Evolutionary conservation across 2,329 filamentous ascomycete genomes (phyloP), one percentile per base, ranked within the genome.

Genomic region (Zarea fungicola): DNA sequence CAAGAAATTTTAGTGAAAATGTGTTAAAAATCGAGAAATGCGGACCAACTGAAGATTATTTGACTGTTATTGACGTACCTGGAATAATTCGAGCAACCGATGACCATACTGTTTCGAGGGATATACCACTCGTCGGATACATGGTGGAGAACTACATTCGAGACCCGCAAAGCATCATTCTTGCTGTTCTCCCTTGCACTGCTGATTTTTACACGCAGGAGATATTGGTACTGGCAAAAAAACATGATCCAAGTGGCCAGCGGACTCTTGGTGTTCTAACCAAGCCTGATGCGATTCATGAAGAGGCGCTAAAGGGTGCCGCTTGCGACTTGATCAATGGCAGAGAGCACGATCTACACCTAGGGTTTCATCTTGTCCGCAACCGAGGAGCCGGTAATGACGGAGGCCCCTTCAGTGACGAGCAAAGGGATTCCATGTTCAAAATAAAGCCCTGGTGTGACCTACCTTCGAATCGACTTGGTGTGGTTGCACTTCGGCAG

Each of bases 11-110:
- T 41, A 76, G 71, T 25, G 63, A 73, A 5, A 72, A 78, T 32
- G 53, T 69, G 0, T 57, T 69, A n/a, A 60, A 61, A 0, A 61
- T 69, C 0, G 66, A 69, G 46, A 73, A 76, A 25, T 62, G 61
- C 1, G 73, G 76, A 0, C 76, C 75, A 0, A 42, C 67, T 0
- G 71, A 65, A 55, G 58, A 71, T 3, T 70, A 77, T 13, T 63
- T 79, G 6, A 80, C 75, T 0, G 64, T 80, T 6, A 78, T 78
- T 6, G 76, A 80, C 16, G 73, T 80, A 0, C 76, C 76, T 0
- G 77, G 76, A 0, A 73, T 78, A n/a, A 78, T 79, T 49, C 65
- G 70, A 6, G 53, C 67, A 4, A 70, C 65, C 0, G 53, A 60
- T 42, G 65, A 65, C 59, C 16, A 68, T 1, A 77, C 74, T 0